These are phyloP conservation scores for Pisolithus sp. DNA, from an alignment of 768 basidiomycete genomes.

Conservation along the genomic window DNA sequence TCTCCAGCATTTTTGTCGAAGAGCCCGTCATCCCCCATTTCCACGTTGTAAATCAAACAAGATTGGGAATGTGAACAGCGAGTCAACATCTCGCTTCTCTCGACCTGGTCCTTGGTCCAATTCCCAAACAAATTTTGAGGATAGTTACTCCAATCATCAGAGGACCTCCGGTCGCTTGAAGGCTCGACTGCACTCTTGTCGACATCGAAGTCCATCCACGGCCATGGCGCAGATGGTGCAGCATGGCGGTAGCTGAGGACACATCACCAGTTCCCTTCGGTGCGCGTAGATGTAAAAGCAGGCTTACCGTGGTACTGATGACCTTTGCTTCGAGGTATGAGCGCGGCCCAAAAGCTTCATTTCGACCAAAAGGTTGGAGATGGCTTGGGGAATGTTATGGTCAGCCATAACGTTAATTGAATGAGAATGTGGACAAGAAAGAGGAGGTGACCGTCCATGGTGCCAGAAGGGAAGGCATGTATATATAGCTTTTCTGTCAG, in stretches of 20 bases:
- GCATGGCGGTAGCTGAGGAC: constrained; percentile 13
- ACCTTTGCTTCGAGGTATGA: constrained; percentile 11
- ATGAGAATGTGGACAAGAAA: neutral
- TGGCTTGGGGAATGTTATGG: neutral
- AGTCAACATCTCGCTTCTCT: constrained; percentile 27
- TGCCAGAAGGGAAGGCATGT: neutral
- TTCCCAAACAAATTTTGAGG: constrained; percentile 50
- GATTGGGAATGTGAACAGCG: constrained; percentile 9
- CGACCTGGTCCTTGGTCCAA: constrained; percentile 42
- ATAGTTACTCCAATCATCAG: constrained; percentile 31
- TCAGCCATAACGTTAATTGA: neutral
- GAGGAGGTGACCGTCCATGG: neutral
- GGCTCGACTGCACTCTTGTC: constrained; percentile 23
- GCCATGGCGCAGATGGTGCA: constrained; percentile 28
- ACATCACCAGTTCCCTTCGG: neutral
- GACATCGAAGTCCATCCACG: constrained; percentile 21
- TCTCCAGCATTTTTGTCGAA: constrained; percentile 11
- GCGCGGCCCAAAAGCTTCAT: neutral
- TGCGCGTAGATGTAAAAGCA: neutral
- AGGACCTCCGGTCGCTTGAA: too few species aligned
- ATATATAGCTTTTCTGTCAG: neutral
- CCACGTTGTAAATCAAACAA: constrained; percentile 18
- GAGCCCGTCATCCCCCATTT: constrained; percentile 9
- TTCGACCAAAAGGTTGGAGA: neutral
- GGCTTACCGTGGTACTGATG: constrained; percentile 21